Evolutionary conservation across 495 filamentous ascomycete species (phyloP), one percentile per base, ranked within the genome.

Genomic region (Cudoniella acicularis): DNA sequence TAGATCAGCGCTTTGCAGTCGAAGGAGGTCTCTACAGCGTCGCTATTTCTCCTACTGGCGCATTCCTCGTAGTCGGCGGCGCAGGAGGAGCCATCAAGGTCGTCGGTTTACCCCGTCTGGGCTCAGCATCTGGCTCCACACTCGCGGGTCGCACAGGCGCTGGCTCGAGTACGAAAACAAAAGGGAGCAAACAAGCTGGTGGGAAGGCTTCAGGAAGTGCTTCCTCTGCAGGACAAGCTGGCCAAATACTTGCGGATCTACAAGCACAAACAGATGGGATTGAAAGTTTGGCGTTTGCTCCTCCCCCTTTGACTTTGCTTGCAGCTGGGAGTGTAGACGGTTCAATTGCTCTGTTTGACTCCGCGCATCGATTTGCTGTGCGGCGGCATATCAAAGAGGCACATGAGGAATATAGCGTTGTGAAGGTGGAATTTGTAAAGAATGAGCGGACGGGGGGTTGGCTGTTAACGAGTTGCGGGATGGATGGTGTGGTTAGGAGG

Each of bases 241-340:
- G 94, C 2, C 82, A 87, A 40, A 91, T 98, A 60, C 81, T 98
- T 3, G 81, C 83, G 9, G 69, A 82, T 30, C 63, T 86, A 1
- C 71, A 77, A 64, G 73, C 77, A 2, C 92, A 96, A 63, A 72
- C 76, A 1, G 94, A 98, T 57, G 83, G 84, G 16, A 82, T 96
- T 56, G 95, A 98, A 74, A 90, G 89, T 0, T 77, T 99, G 0
- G 83, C 87, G 16, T 97, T 99, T 78, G 86, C 89, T 0, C 79
- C 85, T 17, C 82, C 86, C 8, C 86, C 87, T 0, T 72, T 91
- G 17, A 87, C 84, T 11, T 79, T 97, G 3, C 81, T 99, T 13
- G 95, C 94, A 1, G 86, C 91, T 0, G 92, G 91, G 0, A 89
- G 86, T 56, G 93, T 97, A 2, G 95, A 99, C 71, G 92, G 92